Evolutionary conservation across 1,284 basidiomycete species (phyloP).

Genomic region (Meripilus lineatus): DNA sequence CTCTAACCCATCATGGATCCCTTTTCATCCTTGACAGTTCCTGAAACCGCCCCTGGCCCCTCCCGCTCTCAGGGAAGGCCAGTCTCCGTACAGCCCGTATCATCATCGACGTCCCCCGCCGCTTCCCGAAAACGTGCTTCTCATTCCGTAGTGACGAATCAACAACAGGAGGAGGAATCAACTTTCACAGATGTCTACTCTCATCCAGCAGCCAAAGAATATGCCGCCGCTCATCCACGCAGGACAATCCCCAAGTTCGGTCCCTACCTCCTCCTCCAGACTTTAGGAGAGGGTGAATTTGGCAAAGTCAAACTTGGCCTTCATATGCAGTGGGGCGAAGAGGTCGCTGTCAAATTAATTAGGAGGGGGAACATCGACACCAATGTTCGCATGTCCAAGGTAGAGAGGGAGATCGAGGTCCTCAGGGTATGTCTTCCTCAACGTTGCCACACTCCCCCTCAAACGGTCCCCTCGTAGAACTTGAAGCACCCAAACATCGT

Average conservation of each 20-base stretch:
- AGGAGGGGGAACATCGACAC: constrained; percentile 90
- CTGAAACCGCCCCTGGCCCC: constrained; percentile 41
- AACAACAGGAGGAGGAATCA: constrained; percentile 38
- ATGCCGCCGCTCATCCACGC: constrained; percentile 77
- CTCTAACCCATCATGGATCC: constrained; percentile 25
- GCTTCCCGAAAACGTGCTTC: constrained; percentile 46
- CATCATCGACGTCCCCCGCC: constrained; percentile 28
- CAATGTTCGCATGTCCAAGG: constrained; percentile 86
- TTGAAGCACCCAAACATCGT: constrained; percentile 99
- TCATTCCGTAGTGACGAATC: constrained; percentile 45
- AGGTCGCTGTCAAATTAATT: constrained; percentile 99
- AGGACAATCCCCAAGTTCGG: constrained; percentile 91
- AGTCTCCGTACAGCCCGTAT: constrained; percentile 38
- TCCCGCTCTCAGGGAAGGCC: constrained; percentile 40
- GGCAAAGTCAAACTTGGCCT: constrained; percentile 99
- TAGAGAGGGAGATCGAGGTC: constrained; percentile 97
- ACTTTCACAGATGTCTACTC: constrained; percentile 70
- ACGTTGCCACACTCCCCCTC: constrained; percentile 9
- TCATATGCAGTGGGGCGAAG: constrained; percentile 92
- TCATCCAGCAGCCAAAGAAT: constrained; percentile 86
- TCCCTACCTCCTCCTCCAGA: constrained; percentile 92
- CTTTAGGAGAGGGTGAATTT: constrained; percentile 97
- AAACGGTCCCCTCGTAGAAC: constrained; percentile 45
- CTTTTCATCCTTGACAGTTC: constrained; percentile 38
- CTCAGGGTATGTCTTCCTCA: constrained; percentile 64